These are phyloP conservation scores for Elsinoe fawcettii DNA, from an alignment of 2,329 filamentous ascomycete genomes.

Conservation along the genomic window DNA sequence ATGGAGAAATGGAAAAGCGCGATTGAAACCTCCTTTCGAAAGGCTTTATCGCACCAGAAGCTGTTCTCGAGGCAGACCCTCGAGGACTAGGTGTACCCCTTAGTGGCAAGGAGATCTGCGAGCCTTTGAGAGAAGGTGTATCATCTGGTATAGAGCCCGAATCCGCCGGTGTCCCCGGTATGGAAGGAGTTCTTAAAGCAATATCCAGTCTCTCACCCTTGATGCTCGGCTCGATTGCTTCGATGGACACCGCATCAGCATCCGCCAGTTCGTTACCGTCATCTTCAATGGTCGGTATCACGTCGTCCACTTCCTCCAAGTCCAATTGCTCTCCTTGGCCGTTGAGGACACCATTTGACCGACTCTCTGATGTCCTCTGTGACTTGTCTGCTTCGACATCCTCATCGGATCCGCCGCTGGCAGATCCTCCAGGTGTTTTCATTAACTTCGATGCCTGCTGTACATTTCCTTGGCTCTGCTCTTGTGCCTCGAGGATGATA, in stretches of 20 bases:
- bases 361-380: conserved; percentile 16
- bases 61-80: conserved; percentile 58
- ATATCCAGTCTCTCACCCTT: conserved; percentile 15
- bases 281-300: conserved; percentile 15
- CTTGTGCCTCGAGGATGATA: too few species aligned
- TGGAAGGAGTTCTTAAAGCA: conserved; percentile 15
- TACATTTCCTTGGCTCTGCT: not conserved
- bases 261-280: conserved; percentile 17
- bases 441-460: conserved; percentile 6
- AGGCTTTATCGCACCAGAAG: conserved; percentile 77
- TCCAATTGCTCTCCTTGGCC: conserved; percentile 20
- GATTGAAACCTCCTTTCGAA: conserved; percentile 95
- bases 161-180: conserved; percentile 52
- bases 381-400: conserved; percentile 37
- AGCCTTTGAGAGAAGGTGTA: conserved; percentile 69
- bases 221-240: conserved; percentile 17
- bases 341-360: conserved; percentile 16
- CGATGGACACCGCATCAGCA: conserved; percentile 16
- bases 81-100: conserved; percentile 31
- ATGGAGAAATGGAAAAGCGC: conserved; percentile 60
- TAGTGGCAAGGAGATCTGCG: conserved; percentile 54
- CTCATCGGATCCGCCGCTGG: conserved; percentile 51
- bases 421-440: conserved; percentile 6
- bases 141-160: conserved; percentile 75
- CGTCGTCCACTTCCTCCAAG: conserved; percentile 26